phyloP scores from a whole-genome alignment of 2,329 filamentous ascomycete genomes.

The Ceratocystis ficicola region DNA sequence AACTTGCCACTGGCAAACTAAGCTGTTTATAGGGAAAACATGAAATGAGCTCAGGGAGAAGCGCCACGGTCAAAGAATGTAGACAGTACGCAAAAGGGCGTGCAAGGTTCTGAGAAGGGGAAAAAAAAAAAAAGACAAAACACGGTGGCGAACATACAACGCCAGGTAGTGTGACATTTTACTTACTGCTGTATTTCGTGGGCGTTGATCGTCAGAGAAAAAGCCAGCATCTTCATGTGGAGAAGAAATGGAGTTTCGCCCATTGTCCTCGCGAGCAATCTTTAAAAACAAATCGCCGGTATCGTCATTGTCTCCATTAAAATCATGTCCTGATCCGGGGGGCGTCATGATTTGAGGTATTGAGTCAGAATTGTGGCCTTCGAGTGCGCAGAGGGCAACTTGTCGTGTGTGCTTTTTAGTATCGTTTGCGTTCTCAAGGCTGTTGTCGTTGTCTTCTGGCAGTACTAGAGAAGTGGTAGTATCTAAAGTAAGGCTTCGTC shows the following conservation, averaged over 20 bases:
- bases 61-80: not conserved
- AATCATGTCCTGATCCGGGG: conserved; percentile 23
- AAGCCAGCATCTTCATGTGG: conserved; percentile 27
- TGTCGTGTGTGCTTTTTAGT: conserved; percentile 33
- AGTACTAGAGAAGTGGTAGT: conserved; percentile 38
- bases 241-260: conserved; percentile 31
- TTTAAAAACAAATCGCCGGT: conserved; percentile 47
- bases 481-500: conserved; percentile 42
- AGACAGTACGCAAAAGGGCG: conserved; percentile 9
- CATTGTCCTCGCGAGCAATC: conserved; percentile 44
- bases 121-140: conserved; percentile 13
- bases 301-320: conserved; percentile 36
- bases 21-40: not conserved
- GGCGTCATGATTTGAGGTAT: conserved; percentile 18
- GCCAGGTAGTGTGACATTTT: conserved; percentile 8
- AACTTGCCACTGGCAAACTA: conserved; percentile 1
- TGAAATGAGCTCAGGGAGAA: not conserved
- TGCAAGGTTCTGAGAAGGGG: conserved; percentile 19
- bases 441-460: conserved; percentile 36
- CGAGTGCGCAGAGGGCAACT: conserved; percentile 39
- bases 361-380: conserved; percentile 34
- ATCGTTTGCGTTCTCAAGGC: conserved; percentile 29
- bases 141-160: not conserved
- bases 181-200: conserved; percentile 33
- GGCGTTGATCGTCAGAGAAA: conserved; percentile 20